Evolutionary conservation across 345 rosid species (phyloP).

Genomic region (Sisymbrium irio): DNA sequence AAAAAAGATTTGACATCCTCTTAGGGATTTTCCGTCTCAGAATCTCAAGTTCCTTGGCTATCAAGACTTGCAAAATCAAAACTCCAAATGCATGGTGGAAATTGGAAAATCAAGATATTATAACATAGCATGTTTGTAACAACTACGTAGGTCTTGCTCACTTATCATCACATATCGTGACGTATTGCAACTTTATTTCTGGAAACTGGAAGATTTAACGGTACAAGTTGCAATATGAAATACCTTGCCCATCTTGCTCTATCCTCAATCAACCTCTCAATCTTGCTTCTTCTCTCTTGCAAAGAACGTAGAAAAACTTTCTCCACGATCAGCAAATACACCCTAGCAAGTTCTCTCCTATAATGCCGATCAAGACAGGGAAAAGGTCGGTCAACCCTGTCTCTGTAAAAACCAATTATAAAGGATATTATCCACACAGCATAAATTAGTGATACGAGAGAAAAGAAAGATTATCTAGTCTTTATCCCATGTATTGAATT

Average conservation of each 20-base stretch:
- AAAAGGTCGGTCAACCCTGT: conserved; percentile 88
- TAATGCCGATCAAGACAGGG: conserved; percentile 91
- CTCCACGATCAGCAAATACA: conserved; percentile 85
- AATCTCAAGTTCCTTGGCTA: conserved; percentile 28
- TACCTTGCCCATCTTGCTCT: conserved; percentile 95
- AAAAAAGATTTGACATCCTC: conserved; percentile 29
- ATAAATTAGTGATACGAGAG: neutral
- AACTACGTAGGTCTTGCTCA: conserved; percentile 12
- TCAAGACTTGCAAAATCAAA: conserved; percentile 23
- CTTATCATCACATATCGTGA: conserved; percentile 9
- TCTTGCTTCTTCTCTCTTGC: conserved; percentile 84
- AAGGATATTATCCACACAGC: neutral
- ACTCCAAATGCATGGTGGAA: conserved; percentile 7
- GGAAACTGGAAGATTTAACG: neutral
- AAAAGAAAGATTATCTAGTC: neutral
- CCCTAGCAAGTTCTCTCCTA: conserved; percentile 95
- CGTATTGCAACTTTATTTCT: neutral
- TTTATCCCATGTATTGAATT: neutral
- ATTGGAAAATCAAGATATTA: neutral
- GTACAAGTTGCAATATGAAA: conserved; percentile 15
- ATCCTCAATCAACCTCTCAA: conserved; percentile 80
- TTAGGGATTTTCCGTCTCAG: conserved; percentile 27
- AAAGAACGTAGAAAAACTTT: conserved; percentile 81
- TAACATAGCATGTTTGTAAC: conserved; percentile 1
- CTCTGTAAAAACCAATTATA: conserved; percentile 48